phyloP scores from a whole-genome alignment of 495 filamentous ascomycete species.

The Pyrenopolyporus hunteri region DNA sequence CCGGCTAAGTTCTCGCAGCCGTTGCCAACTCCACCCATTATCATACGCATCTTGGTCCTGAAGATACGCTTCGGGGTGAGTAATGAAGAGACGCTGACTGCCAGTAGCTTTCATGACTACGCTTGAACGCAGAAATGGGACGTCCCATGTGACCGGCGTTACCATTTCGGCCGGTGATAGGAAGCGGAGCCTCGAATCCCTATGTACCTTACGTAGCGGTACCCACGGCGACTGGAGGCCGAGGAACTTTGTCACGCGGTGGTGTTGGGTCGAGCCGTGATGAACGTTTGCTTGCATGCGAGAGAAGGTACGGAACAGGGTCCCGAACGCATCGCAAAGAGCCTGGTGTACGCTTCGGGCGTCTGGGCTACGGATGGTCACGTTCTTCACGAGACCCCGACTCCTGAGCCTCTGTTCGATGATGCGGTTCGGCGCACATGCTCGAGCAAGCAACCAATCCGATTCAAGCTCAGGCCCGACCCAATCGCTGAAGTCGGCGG shows the following conservation, averaged over 20 bases:
- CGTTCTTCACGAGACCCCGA: constrained; percentile 66
- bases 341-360: constrained; percentile 66
- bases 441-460: constrained; percentile 63
- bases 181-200: constrained; percentile 69
- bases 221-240: constrained; percentile 64
- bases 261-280: constrained; percentile 39
- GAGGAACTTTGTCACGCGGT: constrained; percentile 49
- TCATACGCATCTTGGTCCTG: constrained; percentile 57
- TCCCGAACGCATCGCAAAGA: constrained; percentile 62
- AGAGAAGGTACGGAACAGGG: constrained; percentile 53
- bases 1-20: constrained; percentile 62
- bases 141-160: constrained; percentile 69
- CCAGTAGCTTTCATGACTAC: constrained; percentile 67
- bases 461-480: constrained; percentile 49
- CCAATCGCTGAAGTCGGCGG: constrained; percentile 53
- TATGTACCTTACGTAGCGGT: constrained; percentile 73
- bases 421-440: constrained; percentile 58
- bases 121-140: constrained; percentile 66
- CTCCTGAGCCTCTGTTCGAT: constrained; percentile 68
- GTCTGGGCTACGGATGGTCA: constrained; percentile 62
- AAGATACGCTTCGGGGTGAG: constrained; percentile 67
- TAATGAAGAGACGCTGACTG: constrained; percentile 67
- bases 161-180: constrained; percentile 68
- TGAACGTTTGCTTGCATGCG: constrained; percentile 42
- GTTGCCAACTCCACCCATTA: constrained; percentile 65